These are phyloP conservation scores for Exophiala dermatitidis DNA, from an alignment of 2,329 filamentous ascomycete species.

Conservation along the genomic window DNA sequence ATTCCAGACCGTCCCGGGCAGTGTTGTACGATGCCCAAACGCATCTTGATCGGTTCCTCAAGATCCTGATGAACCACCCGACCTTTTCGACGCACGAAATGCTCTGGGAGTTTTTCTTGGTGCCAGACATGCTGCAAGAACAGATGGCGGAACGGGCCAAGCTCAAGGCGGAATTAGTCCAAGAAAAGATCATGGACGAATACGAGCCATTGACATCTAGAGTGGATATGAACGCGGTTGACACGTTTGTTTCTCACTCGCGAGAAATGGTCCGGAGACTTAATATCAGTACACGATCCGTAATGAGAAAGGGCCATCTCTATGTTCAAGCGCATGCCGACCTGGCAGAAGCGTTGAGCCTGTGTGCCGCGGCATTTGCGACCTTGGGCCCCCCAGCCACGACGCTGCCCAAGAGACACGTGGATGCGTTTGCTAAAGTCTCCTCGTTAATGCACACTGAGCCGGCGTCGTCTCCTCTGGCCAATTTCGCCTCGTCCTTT, in stretches of 20 bases:
- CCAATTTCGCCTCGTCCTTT: constrained; percentile 66
- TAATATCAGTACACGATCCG: constrained; percentile 72
- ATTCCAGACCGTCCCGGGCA: constrained; percentile 80
- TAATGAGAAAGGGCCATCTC: constrained; percentile 71
- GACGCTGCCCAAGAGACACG: constrained; percentile 63
- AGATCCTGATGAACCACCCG: constrained; percentile 76
- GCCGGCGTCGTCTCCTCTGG: constrained; percentile 63
- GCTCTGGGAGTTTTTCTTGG: constrained; percentile 97
- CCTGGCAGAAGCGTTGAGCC: constrained; percentile 37
- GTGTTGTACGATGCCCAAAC: constrained; percentile 82
- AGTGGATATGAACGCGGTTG: constrained; percentile 68
- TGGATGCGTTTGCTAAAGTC: constrained; percentile 65
- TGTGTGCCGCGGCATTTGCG: constrained; percentile 43
- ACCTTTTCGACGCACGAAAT: constrained; percentile 96
- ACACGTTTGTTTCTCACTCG: constrained; percentile 85
- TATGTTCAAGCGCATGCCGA: constrained; percentile 56
- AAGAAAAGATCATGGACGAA: constrained; percentile 82
- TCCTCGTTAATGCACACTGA: constrained; percentile 55
- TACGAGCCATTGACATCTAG: constrained; percentile 62
- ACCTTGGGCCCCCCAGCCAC: constrained; percentile 44
- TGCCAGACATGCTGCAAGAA: constrained; percentile 82
- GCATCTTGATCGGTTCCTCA: constrained; percentile 78
- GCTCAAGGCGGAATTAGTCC: constrained; percentile 73
- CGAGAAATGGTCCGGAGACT: constrained; percentile 81
- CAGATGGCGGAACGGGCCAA: constrained; percentile 85